Base-by-base conservation (phyloP, 352 stramenopile species). In the Thalassiosira hispida region DNA sequence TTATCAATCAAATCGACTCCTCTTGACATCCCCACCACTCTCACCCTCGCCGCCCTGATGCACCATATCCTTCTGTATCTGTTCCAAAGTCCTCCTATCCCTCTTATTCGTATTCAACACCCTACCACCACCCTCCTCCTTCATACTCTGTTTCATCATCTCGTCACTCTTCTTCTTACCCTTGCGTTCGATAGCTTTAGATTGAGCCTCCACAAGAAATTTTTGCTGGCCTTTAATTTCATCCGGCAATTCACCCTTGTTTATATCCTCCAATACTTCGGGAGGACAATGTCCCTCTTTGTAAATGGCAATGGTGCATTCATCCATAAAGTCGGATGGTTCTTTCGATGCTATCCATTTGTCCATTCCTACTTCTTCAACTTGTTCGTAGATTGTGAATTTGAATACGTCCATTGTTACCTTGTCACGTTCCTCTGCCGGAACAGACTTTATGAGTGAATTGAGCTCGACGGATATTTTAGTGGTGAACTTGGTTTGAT, bases 381-480 rank as follows among this genome's bases (percentile, higher is more conserved):
- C 87, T 59, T 86, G 71, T 71, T 94, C 89, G 49, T 92, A 92
- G 0, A 94, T 84, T 25, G 73, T 46, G 65, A 91, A 94, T 79
- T 92, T 91, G 12, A 94, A 72, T 12, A 92, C 79, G 66, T 93
- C 82, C 84, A 94, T 92, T 11, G 84, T 92, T 9, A 92, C 68
- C 27, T 75, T 81, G 20, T 85, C 75, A n/a, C 79, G 73, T 23
- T 90, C 80, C 8, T 84, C 65, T 9, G 66, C 20, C 11, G 65
- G 46, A 0, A 93, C 59, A 8, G 46, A 20, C 61, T 79, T 80
- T 1, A 73, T 61, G n/a, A 91, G 67, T 14, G 78, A 64, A 2
- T 77, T 25, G 11, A 89, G 33, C 9, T 61, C 71, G 5, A 94
- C 72, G 18, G 65, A 46, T 5, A 94, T 66, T 64, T 88, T 87